Base-by-base conservation (phyloP, 257 asterid genomes). In the Solanum paucissectum region DNA sequence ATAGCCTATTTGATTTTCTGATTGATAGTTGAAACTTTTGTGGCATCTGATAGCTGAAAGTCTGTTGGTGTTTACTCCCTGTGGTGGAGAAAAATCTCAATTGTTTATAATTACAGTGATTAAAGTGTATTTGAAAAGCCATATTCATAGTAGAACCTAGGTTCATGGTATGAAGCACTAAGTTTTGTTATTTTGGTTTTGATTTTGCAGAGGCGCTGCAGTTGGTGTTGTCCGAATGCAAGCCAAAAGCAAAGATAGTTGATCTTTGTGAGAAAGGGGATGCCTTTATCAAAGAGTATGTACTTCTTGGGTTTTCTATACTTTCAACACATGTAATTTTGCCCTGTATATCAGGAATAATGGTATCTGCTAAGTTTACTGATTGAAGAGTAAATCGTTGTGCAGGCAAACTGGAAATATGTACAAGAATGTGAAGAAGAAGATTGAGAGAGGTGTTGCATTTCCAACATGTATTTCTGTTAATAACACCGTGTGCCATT, bases 381-480 rank as follows among this genome's bases (percentile, higher is more conserved):
- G 44, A 64, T 32, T 81, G 49, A 77, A 34, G 14, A 18, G 32
- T 88, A 16, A 62, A 4, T 84, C 20, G 25, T 21, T 37, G 36
- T 76, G 49, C 82, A 96, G 99, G 92, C 98, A 96, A 92, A 87
- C 98, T 21, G 98, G 98, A 21, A 95, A 89, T 89, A 96, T 93
- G 98, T 96, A 95, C 91, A 96, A 95, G 97, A 94, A 96, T 88
- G 96, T 88, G 42, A 95, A 96, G 95, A 96, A 94, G 98, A 96
- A 95, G 94, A 96, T 96, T 86, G 98, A 94, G 86, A 90, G 93
- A 84, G 99, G 99, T 40, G 96, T 95, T 88, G 99, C 99, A 3
- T 96, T 96, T 88, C 99, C 99, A 2, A 96, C 98, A 32, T 96
- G 99, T 89, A 89, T 96, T 74, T 96, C 99, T 0, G 96, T 96